phyloP scores from a whole-genome alignment of 2,329 filamentous ascomycete genomes.

The Colletotrichum aenigma region DNA sequence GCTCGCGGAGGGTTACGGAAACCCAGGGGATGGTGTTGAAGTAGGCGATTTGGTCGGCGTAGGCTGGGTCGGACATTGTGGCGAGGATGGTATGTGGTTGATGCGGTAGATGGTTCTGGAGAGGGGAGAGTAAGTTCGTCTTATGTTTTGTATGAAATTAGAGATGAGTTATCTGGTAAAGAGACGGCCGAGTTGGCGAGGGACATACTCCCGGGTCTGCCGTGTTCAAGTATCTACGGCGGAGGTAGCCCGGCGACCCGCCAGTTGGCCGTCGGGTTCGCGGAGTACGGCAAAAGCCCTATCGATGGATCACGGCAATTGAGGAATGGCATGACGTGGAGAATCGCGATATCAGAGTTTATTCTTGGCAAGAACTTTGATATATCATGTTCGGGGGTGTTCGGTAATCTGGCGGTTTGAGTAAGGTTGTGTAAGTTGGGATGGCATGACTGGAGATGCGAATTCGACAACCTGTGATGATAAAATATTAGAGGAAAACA shows the following conservation, averaged over 20 bases:
- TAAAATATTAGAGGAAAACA: too few species aligned
- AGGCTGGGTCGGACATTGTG: neutral
- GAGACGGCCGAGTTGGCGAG: neutral
- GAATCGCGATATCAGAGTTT: neutral
- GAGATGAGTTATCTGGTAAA: neutral
- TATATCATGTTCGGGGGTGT: neutral
- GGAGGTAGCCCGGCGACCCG: neutral
- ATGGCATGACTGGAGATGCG: neutral
- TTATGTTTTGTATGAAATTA: neutral
- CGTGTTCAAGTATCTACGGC: neutral
- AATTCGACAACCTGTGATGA: too few species aligned
- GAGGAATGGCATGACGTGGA: neutral
- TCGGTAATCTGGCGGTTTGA: neutral
- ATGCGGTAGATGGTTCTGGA: neutral
- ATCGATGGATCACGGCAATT: neutral
- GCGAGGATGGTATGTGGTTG: accelerated
- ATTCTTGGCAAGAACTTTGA: neutral
- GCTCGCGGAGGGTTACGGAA: neutral
- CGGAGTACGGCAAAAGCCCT: neutral
- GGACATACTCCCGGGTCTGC: accelerated
- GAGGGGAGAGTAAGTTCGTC: neutral
- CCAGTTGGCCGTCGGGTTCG: neutral
- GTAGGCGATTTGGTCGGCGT: neutral
- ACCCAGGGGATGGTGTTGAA: neutral
- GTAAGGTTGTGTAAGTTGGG: neutral